Percentiles rank a stretch among this genome's conserved stretches.
These are phyloP conservation scores for Salix brachista DNA, from an alignment of 345 rosid genomes.

Conservation along the genomic window DNA sequence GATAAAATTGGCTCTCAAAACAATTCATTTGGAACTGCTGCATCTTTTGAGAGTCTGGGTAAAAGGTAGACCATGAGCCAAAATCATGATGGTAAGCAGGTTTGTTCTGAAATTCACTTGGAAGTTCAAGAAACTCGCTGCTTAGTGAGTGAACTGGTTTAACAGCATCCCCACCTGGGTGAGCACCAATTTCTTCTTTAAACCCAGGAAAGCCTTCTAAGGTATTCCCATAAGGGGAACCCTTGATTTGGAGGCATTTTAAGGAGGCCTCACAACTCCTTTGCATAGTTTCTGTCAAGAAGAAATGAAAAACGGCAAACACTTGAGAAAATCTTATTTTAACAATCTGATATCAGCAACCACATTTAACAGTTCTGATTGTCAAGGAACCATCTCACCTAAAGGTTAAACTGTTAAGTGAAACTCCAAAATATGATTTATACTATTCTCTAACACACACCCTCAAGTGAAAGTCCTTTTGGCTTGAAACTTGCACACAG, in stretches of 20 bases:
- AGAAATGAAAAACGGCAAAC: slow-evolving; percentile 3
- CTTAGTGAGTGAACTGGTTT: slow-evolving; percentile 30
- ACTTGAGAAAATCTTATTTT: not conserved
- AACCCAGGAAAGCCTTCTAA: slow-evolving; percentile 34
- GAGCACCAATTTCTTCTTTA: slow-evolving; percentile 33
- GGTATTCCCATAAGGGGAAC: slow-evolving; percentile 43
- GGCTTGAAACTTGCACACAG: no score
- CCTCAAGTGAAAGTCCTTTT: no score
- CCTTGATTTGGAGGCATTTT: slow-evolving; percentile 45
- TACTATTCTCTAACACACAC: no score
- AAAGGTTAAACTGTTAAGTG: no score
- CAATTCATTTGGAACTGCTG: slow-evolving; percentile 36
- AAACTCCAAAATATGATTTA: no score
- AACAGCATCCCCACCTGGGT: slow-evolving; percentile 29
- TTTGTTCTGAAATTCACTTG: slow-evolving; percentile 37
- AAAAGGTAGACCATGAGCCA: slow-evolving; percentile 37
- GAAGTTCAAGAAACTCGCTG: slow-evolving; percentile 33
- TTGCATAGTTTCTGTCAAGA: slow-evolving; percentile 40
- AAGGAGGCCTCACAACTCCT: slow-evolving; percentile 49
- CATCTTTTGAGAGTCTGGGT: slow-evolving; percentile 41
- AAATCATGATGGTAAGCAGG: slow-evolving; percentile 36
- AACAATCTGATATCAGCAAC: not conserved
- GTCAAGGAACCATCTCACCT: no score
- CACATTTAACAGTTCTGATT: not conserved
- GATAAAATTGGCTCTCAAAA: slow-evolving; percentile 40